phyloP scores from a whole-genome alignment of 495 filamentous ascomycete species.

The Pyrenopolyporus hunteri region DNA sequence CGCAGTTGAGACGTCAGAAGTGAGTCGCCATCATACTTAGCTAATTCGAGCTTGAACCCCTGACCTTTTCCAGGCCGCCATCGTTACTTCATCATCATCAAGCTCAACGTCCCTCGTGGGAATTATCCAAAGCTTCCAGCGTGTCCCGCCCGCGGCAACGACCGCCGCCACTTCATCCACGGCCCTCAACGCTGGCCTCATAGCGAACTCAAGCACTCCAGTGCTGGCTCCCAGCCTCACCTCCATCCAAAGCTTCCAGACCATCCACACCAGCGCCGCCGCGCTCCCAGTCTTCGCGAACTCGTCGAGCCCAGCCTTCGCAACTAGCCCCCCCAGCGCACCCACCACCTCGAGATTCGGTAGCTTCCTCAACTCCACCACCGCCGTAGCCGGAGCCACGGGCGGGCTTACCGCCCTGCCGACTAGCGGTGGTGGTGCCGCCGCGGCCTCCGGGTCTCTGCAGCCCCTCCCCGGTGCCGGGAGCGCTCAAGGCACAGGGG shows the following conservation, averaged over 20 bases:
- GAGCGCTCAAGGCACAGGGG: too few relatives aligned
- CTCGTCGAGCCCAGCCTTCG: slow-evolving; percentile 7
- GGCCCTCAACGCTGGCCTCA: slow-evolving; percentile 2
- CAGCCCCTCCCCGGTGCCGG: too few relatives aligned
- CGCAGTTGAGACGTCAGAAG: slow-evolving; percentile 2
- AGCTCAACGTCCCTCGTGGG: not conserved
- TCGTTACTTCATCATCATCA: not conserved
- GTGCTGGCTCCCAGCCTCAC: not conserved
- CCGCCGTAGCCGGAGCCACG: not conserved
- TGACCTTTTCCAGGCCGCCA: slow-evolving; percentile 5
- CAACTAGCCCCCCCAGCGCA: not conserved
- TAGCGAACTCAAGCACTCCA: slow-evolving; percentile 4
- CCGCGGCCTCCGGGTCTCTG: slow-evolving; percentile 3
- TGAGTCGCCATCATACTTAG: not conserved
- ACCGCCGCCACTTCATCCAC: too few relatives aligned
- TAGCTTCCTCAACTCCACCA: slow-evolving; percentile 17
- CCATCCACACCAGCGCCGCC: not conserved
- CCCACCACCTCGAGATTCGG: slow-evolving; percentile 10
- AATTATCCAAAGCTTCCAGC: slow-evolving; percentile 22
- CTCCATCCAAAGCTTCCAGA: slow-evolving; percentile 21
- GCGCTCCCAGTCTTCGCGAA: slow-evolving; percentile 5
- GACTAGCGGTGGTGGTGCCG: slow-evolving; percentile 5
- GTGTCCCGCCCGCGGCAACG: slow-evolving; percentile 3
- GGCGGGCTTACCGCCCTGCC: slow-evolving; percentile 12
- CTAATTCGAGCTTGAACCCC: not conserved